A percentile compares a stretch with the other conserved stretches of the same genome.
These are phyloP conservation scores for Thuidium tamariscinum DNA, from an alignment of 225 moss, liverwort and hornwort genomes.

Conservation along the genomic window DNA sequence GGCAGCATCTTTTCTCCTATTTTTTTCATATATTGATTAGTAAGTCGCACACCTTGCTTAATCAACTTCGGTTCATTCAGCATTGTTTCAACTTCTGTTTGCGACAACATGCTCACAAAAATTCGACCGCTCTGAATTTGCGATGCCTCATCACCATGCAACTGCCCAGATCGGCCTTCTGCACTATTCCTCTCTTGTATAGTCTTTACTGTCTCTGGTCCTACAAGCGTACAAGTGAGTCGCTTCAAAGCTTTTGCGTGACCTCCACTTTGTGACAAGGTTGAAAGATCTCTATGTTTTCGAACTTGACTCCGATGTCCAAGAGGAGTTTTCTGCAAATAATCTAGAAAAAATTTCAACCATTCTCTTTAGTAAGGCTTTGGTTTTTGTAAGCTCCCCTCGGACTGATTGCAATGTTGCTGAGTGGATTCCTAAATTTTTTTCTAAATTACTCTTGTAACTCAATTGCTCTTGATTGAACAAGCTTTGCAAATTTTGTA, in stretches of 20 bases:
- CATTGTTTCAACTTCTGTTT: background rate
- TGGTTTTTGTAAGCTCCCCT: background rate
- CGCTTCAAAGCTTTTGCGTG: background rate
- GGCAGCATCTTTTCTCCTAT: background rate
- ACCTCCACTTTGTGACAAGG: background rate
- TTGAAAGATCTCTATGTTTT: background rate
- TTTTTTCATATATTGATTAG: background rate
- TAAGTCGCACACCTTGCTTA: background rate
- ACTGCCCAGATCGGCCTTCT: background rate
- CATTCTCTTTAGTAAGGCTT: background rate
- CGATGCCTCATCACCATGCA: background rate
- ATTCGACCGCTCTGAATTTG: background rate
- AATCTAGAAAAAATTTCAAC: background rate
- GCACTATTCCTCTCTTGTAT: background rate
- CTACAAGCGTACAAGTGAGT: background rate
- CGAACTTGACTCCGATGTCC: background rate
- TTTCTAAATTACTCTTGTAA: accelerated
- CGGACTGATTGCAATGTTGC: accelerated
- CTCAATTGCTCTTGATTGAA: background rate
- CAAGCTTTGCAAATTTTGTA: accelerated
- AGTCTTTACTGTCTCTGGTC: background rate
- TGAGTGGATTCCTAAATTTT: background rate
- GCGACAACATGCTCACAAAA: background rate
- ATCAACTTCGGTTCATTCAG: background rate
- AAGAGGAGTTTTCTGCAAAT: background rate